phyloP scores from a whole-genome alignment of 805 yeast species.

The Candida berthetii region DNA sequence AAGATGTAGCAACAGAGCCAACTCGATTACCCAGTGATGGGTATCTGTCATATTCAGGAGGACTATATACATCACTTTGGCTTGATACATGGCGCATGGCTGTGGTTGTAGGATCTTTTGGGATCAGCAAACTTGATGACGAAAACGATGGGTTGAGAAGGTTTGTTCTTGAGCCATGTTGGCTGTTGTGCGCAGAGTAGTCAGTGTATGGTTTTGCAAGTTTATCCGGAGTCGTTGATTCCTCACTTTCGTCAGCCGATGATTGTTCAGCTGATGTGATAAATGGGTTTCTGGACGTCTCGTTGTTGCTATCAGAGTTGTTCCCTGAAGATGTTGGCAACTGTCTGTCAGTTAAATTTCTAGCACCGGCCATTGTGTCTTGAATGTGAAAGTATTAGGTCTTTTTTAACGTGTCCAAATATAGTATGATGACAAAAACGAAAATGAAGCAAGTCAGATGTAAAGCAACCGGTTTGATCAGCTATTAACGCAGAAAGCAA shows the following conservation, averaged over 20 bases:
- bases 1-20: conserved; percentile 40
- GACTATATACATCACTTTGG: conserved; percentile 25
- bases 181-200: conserved; percentile 35
- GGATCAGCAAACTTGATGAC: conserved; percentile 4
- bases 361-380: conserved; percentile 16
- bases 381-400: too few relatives aligned
- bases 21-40: conserved; percentile 55
- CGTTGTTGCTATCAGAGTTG: conserved; percentile 16
- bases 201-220: conserved; percentile 29
- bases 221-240: neutral
- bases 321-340: conserved; percentile 14
- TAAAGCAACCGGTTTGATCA: too few relatives aligned
- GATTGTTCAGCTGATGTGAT: conserved; percentile 18
- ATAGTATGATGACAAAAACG: too few relatives aligned
- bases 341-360: conserved; percentile 23
- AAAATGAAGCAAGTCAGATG: too few relatives aligned
- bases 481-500: too few relatives aligned
- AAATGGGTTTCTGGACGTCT: conserved; percentile 20
- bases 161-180: conserved; percentile 32
- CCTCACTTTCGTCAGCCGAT: conserved; percentile 2
- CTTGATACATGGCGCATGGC: conserved; percentile 5
- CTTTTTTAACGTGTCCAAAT: too few relatives aligned
- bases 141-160: conserved; percentile 18
- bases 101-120: conserved; percentile 8
- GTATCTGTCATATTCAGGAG: conserved; percentile 62